Evolutionary conservation across 768 basidiomycete genomes (phyloP), one percentile per base, ranked within the genome.

Genomic region (Trametopsis cervina): DNA sequence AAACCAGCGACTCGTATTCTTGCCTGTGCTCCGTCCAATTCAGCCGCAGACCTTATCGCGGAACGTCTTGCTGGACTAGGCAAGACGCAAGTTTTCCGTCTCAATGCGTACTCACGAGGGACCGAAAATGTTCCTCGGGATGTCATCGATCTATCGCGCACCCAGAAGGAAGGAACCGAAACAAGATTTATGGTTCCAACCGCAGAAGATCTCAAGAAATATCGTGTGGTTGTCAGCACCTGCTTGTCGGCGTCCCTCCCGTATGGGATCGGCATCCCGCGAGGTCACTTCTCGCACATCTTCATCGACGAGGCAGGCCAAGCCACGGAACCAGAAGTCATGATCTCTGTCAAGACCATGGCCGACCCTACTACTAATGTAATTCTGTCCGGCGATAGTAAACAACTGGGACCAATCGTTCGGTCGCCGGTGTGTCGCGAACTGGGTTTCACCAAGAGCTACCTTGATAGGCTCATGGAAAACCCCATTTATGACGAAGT

Each of bases 251-350:
- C 71, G 0, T 69, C 69, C 4, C 65, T 77, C 1, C 70, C 75
- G 3, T 68, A 72, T 22, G 68, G 67, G 4, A 53, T 80, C 7
- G 79, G 80, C 0, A 33, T 81, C 20, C 58, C 62, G 24, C 62
- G 70, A 12, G 81, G 81, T 0, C 77, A 80, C 57, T 84, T 76
- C 54, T 73, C 62, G 0, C 77, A 82, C 52, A 76, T 84, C 15
- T 77, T 84, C 53, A 63, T 80, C 35, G 81, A 84, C 54, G 81
- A 84, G 51, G 81, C 79, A 4, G 81, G 80, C 0, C 81, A 84
- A 54, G 81, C 74, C 0, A 72, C 72, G 35, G 81, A 84, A 54
- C 79, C 81, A 0, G 75, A 79, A 52, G 60, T 71, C 5, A 75
- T 83, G 71, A 66, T 80, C 3, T 55, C 67, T 0, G 62, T 71